phyloP scores from a whole-genome alignment of 2,329 filamentous ascomycete genomes.

The Sclerotinia subarctica region DNA sequence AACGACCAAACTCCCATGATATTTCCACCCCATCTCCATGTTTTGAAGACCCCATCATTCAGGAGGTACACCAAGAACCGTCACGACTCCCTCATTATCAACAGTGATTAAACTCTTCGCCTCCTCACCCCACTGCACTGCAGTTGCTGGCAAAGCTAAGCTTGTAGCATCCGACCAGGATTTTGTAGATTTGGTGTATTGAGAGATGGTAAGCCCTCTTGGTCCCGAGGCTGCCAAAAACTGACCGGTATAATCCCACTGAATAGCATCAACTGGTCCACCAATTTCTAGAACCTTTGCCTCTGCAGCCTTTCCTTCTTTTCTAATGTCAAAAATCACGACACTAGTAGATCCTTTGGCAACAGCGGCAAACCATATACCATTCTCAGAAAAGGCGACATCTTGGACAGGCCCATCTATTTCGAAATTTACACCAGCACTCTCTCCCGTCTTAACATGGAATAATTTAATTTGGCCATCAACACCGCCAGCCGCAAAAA shows the following conservation, averaged over 20 bases:
- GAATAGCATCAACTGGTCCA: conserved; percentile 68
- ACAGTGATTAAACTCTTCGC: conserved; percentile 74
- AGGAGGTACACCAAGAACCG: conserved; percentile 53
- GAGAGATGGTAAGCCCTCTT: conserved; percentile 79
- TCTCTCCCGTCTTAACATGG: conserved; percentile 75
- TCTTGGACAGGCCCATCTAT: conserved; percentile 68
- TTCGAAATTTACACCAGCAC: conserved; percentile 67
- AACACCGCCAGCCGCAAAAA: conserved; percentile 79
- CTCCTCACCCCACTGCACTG: conserved; percentile 72
- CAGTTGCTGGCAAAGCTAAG: conserved; percentile 68
- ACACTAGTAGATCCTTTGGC: conserved; percentile 74
- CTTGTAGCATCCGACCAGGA: conserved; percentile 83
- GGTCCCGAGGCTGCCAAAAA: conserved; percentile 81
- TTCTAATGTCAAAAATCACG: conserved; percentile 88
- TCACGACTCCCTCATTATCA: conserved; percentile 71
- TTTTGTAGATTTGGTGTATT: conserved; percentile 85
- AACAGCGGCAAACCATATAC: conserved; percentile 87
- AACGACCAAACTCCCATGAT: conserved; percentile 19
- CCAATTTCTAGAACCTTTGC: conserved; percentile 86
- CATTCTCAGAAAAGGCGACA: conserved; percentile 90
- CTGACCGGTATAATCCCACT: conserved; percentile 94
- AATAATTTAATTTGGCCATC: conserved; percentile 84
- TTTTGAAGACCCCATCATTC: background rate
- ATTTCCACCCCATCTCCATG: conserved; percentile 6
- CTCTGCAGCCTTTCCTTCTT: conserved; percentile 76